phyloP scores from a whole-genome alignment of 2,329 filamentous ascomycete genomes.

The Epichloe aotearoae region DNA sequence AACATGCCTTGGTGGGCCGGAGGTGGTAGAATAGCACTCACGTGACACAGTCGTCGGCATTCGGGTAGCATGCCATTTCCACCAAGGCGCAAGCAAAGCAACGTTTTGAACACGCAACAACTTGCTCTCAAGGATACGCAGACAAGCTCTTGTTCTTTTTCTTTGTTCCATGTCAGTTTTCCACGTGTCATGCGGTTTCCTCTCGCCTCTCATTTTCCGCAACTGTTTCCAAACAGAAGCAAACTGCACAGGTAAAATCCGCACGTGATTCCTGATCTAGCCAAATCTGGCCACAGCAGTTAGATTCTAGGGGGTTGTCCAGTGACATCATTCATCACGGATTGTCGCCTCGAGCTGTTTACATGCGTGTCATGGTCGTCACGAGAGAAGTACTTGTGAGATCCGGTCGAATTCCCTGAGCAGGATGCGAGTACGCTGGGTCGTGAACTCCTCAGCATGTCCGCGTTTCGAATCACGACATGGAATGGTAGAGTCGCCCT shows the following conservation, averaged over 20 bases:
- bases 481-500: slow-evolving; percentile 56
- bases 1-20: not conserved
- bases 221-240: not conserved
- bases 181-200: too few relatives aligned
- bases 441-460: slow-evolving; percentile 22
- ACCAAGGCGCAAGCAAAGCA: too few relatives aligned
- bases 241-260: not conserved
- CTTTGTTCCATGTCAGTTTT: too few relatives aligned
- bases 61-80: too few relatives aligned
- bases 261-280: not conserved
- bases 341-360: not conserved
- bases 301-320: not conserved
- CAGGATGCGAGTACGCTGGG: not conserved
- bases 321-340: not conserved
- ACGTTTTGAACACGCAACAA: too few relatives aligned
- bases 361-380: not conserved
- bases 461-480: slow-evolving; percentile 70
- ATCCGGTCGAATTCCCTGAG: not conserved
- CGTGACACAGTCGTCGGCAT: not conserved
- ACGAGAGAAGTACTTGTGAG: not conserved
- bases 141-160: too few relatives aligned
- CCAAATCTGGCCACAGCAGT: not conserved
- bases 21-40: not conserved
- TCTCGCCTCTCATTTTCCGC: not conserved
- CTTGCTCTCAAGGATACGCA: too few relatives aligned